A percentile compares a stretch with the other conserved stretches of the same genome.
Evolutionary conservation across 1,139 yeast species (phyloP).

Genomic region (Scheffersomyces stambukii): DNA sequence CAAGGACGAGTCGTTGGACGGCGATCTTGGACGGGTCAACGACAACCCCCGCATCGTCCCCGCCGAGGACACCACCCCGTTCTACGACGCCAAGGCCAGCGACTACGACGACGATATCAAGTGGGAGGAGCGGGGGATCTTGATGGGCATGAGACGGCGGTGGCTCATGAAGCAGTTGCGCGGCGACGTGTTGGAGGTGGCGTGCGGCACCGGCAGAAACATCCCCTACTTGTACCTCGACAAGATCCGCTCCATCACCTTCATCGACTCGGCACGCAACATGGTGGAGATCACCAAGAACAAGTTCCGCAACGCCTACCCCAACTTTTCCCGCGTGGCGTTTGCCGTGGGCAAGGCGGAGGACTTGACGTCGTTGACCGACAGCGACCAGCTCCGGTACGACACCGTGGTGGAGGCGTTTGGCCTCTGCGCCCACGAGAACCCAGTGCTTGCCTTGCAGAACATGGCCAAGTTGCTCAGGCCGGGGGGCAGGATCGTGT

Average conservation of each 20-base stretch:
- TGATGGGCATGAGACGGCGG: conserved; percentile 78
- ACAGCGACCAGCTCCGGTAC: conserved; percentile 49
- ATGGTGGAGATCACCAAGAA: conserved; percentile 83
- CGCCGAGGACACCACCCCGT: conserved; percentile 77
- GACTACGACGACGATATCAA: conserved; percentile 81
- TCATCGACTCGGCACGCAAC: conserved; percentile 74
- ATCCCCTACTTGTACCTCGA: conserved; percentile 66
- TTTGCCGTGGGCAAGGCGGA: conserved; percentile 94
- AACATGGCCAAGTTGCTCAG: conserved; percentile 70
- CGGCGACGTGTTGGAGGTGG: conserved; percentile 91
- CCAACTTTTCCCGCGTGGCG: conserved; percentile 67
- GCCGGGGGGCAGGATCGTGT: conserved; percentile 87
- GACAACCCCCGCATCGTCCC: conserved; percentile 49
- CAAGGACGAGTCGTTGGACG: conserved; percentile 1
- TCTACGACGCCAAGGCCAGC: conserved; percentile 74
- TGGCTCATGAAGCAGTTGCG: conserved; percentile 75
- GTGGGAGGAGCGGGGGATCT: conserved; percentile 80
- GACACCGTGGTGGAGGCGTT: conserved; percentile 93
- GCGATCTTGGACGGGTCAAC: conserved; percentile 10
- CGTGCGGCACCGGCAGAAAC: conserved; percentile 96
- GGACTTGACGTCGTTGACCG: conserved; percentile 60
- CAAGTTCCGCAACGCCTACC: conserved; percentile 66
- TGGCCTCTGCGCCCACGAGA: conserved; percentile 93
- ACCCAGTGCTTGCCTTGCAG: conserved; percentile 77
- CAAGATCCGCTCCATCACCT: conserved; percentile 67